Evolutionary conservation across 306 rosid species (phyloP), one percentile per base, ranked within the genome.

Genomic region (Pterocarpus santalinus): DNA sequence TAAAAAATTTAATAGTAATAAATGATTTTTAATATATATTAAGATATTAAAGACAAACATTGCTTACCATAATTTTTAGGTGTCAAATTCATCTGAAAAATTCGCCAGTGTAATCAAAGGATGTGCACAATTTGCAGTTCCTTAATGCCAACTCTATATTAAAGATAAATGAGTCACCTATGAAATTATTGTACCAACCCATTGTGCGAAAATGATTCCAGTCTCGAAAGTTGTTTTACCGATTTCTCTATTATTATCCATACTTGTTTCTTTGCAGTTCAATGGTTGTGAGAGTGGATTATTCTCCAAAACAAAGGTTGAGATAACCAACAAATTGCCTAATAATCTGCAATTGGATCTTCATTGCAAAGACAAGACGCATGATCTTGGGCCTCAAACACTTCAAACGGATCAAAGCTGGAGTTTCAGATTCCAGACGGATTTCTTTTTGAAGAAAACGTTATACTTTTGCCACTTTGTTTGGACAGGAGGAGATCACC

Each of bases 401-500:
- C n/a, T 47, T 47, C 3, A 12, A 9, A 4, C 15, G 0, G 2
- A 12, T 10, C 53, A 47, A 47, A 8, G 9, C 13, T 70, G 15
- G 14, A 7, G 15, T 10, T 70, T 70, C 62, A 7, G 0, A 7
- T 49, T 70, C 35, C 11, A 34, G 7, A 30, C 62, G 1, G 2
- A 6, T 49, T 3, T 33, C 7, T 32, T 70, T 4, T 0, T 13
- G 1, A 0, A 0, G 7, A 10, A 2, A 47, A 32, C 11, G 0
- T 57, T 73, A 38, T 73, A 56, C 8, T 57, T 38, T 57, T 73
- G 78, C 43, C 10, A 28, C 3, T 73, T 73, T 73, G 1, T 3
- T 39, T 73, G 68, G 78, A 13, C 1, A 22, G 2, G 9, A 6
- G 78, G 28, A 5, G 4, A 4, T 38, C 56, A 58, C 2, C 0